Evolutionary conservation across 164 flowering plant species (phyloP).

Genomic region (Cinnamomum chago): DNA sequence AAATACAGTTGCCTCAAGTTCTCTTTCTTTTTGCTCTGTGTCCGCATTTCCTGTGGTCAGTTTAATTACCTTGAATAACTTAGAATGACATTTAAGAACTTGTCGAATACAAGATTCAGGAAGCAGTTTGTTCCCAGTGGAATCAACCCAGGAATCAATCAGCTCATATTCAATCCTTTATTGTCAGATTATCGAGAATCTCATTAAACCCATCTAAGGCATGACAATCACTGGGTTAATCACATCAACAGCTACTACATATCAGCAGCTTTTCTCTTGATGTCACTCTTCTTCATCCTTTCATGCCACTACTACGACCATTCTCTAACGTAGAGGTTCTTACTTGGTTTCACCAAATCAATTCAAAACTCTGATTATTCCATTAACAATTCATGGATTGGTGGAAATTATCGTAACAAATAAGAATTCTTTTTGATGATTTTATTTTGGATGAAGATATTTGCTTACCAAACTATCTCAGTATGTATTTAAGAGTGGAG

Average conservation of each 20-base stretch:
- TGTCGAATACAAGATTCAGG: constrained; percentile 32
- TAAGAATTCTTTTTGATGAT: neutral
- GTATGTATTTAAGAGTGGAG: neutral
- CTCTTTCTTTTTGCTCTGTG: too few relatives aligned
- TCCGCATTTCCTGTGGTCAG: constrained; percentile 35
- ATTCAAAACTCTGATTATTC: neutral
- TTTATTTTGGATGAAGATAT: too few relatives aligned
- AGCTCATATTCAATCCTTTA: constrained; percentile 5
- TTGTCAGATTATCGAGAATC: constrained; percentile 3
- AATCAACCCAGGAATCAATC: constrained; percentile 25
- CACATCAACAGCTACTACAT: neutral
- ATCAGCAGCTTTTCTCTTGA: neutral
- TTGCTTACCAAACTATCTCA: neutral
- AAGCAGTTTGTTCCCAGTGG: constrained; percentile 26
- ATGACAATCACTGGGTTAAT: constrained; percentile 3
- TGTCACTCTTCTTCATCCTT: neutral
- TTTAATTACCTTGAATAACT: constrained; percentile 11
- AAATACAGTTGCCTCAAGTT: too few relatives aligned
- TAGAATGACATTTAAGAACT: constrained; percentile 29
- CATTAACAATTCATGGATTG: neutral
- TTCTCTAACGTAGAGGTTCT: neutral
- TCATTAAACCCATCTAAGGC: neutral
- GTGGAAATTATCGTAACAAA: neutral
- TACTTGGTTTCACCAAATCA: neutral
- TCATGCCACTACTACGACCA: neutral